A percentile compares a stretch with the other conserved stretches of the same genome.
phyloP scores from a whole-genome alignment of 345 rosid genomes.

The Populus davidiana region DNA sequence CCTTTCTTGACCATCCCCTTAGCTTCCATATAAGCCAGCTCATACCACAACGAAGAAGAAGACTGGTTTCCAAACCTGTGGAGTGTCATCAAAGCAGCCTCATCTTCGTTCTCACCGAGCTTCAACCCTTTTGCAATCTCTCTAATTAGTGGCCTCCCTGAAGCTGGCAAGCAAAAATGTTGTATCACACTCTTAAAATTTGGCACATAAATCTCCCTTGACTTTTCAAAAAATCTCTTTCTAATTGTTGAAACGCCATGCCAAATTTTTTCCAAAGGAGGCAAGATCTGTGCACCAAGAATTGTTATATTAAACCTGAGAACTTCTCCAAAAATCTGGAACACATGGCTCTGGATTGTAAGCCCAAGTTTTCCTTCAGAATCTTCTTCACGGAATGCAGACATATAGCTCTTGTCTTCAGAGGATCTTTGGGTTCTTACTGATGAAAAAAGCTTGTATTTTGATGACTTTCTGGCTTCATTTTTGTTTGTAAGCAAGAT shows the following conservation, averaged over 20 bases:
- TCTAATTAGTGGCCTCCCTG: slow-evolving; percentile 41
- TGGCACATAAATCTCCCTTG: slow-evolving; percentile 40
- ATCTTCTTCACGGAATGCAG: slow-evolving; percentile 51
- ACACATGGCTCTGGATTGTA: slow-evolving; percentile 39
- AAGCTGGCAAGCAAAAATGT: slow-evolving; percentile 51
- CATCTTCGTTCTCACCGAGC: slow-evolving; percentile 37
- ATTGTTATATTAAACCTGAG: slow-evolving; percentile 30
- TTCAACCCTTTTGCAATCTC: slow-evolving; percentile 47
- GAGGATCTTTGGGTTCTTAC: slow-evolving; percentile 42
- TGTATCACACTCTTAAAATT: slow-evolving; percentile 42
- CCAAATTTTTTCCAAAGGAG: slow-evolving; percentile 27
- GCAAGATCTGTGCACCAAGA: slow-evolving; percentile 40
- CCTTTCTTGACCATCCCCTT: slow-evolving; percentile 48
- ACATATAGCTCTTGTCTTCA: slow-evolving; percentile 35
- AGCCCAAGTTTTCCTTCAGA: slow-evolving; percentile 49
- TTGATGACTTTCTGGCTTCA: slow-evolving; percentile 27
- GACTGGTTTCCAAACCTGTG: slow-evolving; percentile 63
- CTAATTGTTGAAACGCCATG: slow-evolving; percentile 26
- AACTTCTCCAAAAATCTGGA: slow-evolving; percentile 38
- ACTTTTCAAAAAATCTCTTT: slow-evolving; percentile 27
- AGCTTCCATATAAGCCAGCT: slow-evolving; percentile 50
- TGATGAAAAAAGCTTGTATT: slow-evolving; percentile 35
- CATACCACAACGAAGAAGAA: slow-evolving; percentile 55
- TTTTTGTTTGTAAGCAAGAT: slow-evolving; percentile 45
- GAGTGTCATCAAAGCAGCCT: slow-evolving; percentile 51